Evolutionary conservation across 768 basidiomycete species (phyloP), one percentile per base, ranked within the genome.

Genomic region (Auricularia sp.): DNA sequence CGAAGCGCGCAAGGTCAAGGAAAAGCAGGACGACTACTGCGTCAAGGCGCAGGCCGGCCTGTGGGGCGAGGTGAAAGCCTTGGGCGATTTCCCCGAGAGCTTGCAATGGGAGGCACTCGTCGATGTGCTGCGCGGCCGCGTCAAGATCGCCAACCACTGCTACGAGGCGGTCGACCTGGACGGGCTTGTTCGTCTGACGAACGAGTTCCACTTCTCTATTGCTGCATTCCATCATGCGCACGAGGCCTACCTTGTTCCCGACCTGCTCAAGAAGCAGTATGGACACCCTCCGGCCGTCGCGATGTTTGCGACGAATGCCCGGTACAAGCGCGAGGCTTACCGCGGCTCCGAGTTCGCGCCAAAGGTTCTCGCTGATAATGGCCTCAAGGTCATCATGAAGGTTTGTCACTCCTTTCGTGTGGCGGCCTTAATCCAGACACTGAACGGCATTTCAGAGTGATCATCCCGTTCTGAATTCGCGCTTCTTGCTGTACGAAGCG

Each of bases 21-120:
- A 82, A 54, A 72, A 78, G 35, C 91, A 92, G 67, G 89, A 93
- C 71, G 80, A 78, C 37, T 91, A 82, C 71, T 92, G 89, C 70
- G 70, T 77, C 1, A 75, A 78, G 54, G 85, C 80, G 3, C 66
- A 80, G 10, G 70, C 75, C 3, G 78, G 81, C 3, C 71, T 81
- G n/a, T 83, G 82, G 82, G 71, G 35, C 18, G 69, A 71, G 11
- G 65, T 69, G 65, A 71, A 75, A 0, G 77, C 75, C 7, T 74
- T 85, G 51, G 82, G 77, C 62, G 81, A 80, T 35, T 89, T 88
- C 71, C 89, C 90, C 0, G 82, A 89, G 47, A 33, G 61, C 42
- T 69, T 78, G 35, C 70, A 79, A 63, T 73, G 71, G 73, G 72
- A 73, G 56, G 71, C 73, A 14, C 68, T 76, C 16, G 71, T 71